These are phyloP conservation scores for Phaeosphaeria sp. DNA, from an alignment of 2,329 filamentous ascomycete genomes.

Conservation along the genomic window DNA sequence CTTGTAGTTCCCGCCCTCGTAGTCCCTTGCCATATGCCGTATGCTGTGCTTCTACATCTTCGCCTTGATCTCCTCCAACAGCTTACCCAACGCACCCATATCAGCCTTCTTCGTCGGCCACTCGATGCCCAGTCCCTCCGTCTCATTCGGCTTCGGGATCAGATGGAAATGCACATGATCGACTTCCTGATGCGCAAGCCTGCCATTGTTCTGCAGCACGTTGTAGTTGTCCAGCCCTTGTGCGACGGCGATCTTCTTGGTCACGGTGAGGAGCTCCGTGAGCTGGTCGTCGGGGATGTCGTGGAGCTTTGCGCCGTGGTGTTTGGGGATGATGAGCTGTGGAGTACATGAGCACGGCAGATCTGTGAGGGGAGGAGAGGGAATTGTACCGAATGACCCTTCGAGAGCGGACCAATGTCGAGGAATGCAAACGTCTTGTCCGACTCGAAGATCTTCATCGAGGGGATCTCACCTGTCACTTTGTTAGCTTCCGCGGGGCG, in stretches of 20 bases:
- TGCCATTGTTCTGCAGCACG: slow-evolving; percentile 94
- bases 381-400: slow-evolving; percentile 80
- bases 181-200: slow-evolving; percentile 88
- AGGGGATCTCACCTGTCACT: slow-evolving; percentile 84
- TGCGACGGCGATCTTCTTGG: slow-evolving; percentile 84
- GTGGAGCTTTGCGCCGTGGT: slow-evolving; percentile 87
- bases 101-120: slow-evolving; percentile 81
- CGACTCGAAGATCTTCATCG: slow-evolving; percentile 93
- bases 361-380: background rate
- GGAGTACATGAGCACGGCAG: background rate
- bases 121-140: slow-evolving; percentile 77
- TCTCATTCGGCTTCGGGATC: slow-evolving; percentile 91
- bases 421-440: slow-evolving; percentile 95
- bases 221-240: slow-evolving; percentile 85
- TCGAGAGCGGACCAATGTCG: slow-evolving; percentile 89
- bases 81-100: slow-evolving; percentile 81
- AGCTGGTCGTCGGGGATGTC: slow-evolving; percentile 93
- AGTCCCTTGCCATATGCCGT: background rate
- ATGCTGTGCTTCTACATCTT: slow-evolving; percentile 74
- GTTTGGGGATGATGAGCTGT: slow-evolving; percentile 94
- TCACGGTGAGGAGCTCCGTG: slow-evolving; percentile 80
- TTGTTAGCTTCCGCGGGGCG: slow-evolving; percentile 10
- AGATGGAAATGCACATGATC: slow-evolving; percentile 97
- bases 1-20: slow-evolving; percentile 9
- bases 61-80: slow-evolving; percentile 83